A percentile compares a stretch with the other conserved stretches of the same genome.
Evolutionary conservation across 2,329 filamentous ascomycete genomes (phyloP).

Genomic region (Salinomyces thailandicus): DNA sequence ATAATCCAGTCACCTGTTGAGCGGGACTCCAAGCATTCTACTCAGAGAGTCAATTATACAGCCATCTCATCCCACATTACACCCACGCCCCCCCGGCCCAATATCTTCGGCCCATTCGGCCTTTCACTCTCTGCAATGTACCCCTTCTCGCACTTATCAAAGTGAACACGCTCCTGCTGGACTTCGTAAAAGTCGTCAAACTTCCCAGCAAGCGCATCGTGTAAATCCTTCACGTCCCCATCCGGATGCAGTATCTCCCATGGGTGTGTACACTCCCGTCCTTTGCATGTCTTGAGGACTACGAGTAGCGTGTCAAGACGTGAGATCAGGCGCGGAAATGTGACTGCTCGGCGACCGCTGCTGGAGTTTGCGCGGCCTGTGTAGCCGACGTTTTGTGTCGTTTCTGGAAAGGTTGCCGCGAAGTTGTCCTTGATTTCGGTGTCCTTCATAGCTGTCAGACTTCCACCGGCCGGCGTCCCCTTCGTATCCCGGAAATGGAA

Average conservation of each 20-base stretch:
- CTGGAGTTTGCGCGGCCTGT: background rate
- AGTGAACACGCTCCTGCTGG: slow-evolving; percentile 37
- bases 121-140: slow-evolving; percentile 49
- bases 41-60: background rate
- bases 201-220: slow-evolving; percentile 16
- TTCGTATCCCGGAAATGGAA: background rate
- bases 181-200: slow-evolving; percentile 25
- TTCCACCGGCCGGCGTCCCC: background rate
- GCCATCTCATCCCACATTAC: slow-evolving; percentile 1
- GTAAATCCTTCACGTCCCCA: slow-evolving; percentile 17
- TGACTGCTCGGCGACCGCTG: background rate
- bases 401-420: background rate
- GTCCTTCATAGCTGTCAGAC: slow-evolving; percentile 3
- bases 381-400: background rate
- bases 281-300: slow-evolving; percentile 26
- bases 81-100: background rate
- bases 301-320: slow-evolving; percentile 25
- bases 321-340: slow-evolving; percentile 9
- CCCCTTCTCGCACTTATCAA: slow-evolving; percentile 44
- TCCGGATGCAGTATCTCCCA: slow-evolving; percentile 25
- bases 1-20: too few species aligned
- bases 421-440: slow-evolving; percentile 14
- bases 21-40: too few species aligned
- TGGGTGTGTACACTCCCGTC: slow-evolving; percentile 19
- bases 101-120: slow-evolving; percentile 23